Base-by-base conservation (phyloP, 2,329 filamentous ascomycete genomes). In the Daldinia sp. region DNA sequence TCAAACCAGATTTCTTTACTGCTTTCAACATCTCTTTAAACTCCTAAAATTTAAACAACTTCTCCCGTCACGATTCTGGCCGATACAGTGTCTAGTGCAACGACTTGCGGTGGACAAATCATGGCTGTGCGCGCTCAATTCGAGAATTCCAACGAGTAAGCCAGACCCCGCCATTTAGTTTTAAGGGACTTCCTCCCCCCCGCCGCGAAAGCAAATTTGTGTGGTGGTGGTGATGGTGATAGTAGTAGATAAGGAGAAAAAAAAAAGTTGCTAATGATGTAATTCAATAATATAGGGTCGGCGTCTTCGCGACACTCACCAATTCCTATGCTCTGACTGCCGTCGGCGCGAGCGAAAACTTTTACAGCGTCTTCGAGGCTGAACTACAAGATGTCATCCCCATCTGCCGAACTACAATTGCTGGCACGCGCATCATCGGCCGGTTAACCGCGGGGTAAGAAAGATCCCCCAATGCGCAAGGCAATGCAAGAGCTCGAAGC, bases 331-430 rank as follows among this genome's bases (percentile, higher is more conserved):
- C 94, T 76, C 88, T 99, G 77, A 93, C 98, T 76, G 94, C 95
- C 73, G 89, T 97, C 74, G 96, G 96, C 79, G 94, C 93, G 76
- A 97, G 93, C 78, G 94, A 98, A 87, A 98, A 98, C 88, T 99
- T 99, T 83, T 98, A 98, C 90, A 93, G 93, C 86, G 89, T 98
- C 80, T 98, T 99, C 84, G 96, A 99, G 87, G 91, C 95, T 71
- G 96, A 99, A 85, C 88, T 99, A 70, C 93, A 97, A 86, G 96
- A 98, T 85, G 90, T 98, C 71, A 95, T 99, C 76, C 96, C 96
- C 74, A 98, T 98, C 81, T 96, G 93, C 82, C 93, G 96, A 83
- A 94, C 93, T 75, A 98, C 95, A 65, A 98, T 99, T 80, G 94
- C 94, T 70, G 96, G 96, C 75, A 98, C 95, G 42, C 89, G 96